A percentile compares a stretch with the other conserved stretches of the same genome.
phyloP scores from a whole-genome alignment of 2,329 filamentous ascomycete species.

The Phoma sp. region DNA sequence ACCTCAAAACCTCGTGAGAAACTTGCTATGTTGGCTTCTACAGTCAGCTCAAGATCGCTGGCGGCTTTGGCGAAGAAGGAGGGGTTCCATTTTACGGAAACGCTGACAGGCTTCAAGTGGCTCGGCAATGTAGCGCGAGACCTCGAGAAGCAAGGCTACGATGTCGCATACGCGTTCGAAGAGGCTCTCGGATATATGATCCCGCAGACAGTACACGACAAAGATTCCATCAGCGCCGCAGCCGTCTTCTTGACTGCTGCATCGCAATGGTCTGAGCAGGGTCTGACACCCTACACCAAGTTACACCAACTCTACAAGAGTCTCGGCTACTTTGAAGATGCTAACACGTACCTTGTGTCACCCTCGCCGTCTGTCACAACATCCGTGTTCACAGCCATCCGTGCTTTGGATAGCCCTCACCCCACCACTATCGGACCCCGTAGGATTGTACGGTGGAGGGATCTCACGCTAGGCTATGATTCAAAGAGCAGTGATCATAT shows the following conservation, averaged over 20 bases:
- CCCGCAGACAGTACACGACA: slow-evolving; percentile 65
- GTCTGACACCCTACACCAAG: slow-evolving; percentile 63
- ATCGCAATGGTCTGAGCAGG: slow-evolving; percentile 58
- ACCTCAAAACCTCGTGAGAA: slow-evolving; percentile 45
- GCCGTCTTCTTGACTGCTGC: slow-evolving; percentile 64
- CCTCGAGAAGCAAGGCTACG: slow-evolving; percentile 56
- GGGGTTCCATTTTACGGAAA: slow-evolving; percentile 65
- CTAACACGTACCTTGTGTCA: slow-evolving; percentile 69
- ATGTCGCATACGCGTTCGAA: slow-evolving; percentile 65
- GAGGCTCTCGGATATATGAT: slow-evolving; percentile 73
- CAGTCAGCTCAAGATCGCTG: slow-evolving; percentile 69
- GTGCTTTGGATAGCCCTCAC: slow-evolving; percentile 51
- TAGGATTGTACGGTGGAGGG: slow-evolving; percentile 64
- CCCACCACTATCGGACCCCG: slow-evolving; percentile 57
- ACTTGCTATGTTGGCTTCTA: slow-evolving; percentile 65
- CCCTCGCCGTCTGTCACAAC: slow-evolving; percentile 60
- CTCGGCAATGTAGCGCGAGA: slow-evolving; percentile 65
- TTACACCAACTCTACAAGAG: slow-evolving; percentile 62
- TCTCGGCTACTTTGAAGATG: slow-evolving; percentile 67
- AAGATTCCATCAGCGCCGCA: slow-evolving; percentile 68
- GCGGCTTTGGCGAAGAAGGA: slow-evolving; percentile 60
- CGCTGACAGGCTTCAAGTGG: slow-evolving; percentile 72
- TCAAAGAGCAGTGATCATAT: slow-evolving; percentile 58
- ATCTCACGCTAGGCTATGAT: slow-evolving; percentile 67
- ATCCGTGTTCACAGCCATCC: slow-evolving; percentile 61